These are phyloP conservation scores for Coccomyxa subellipsoidea DNA, from an alignment of 163 green algal species.

Conservation along the genomic window DNA sequence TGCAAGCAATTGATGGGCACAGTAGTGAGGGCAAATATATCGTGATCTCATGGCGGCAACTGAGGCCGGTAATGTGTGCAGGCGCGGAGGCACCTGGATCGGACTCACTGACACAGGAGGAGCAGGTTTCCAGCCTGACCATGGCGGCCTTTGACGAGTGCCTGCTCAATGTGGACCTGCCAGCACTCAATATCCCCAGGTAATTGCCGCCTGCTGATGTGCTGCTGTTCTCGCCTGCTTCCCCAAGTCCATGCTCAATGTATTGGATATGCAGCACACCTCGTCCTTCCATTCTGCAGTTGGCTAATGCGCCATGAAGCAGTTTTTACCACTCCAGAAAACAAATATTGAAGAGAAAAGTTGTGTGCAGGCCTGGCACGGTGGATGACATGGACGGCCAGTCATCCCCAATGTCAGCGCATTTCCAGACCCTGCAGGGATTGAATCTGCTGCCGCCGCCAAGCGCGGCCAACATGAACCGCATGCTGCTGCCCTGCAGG, in stretches of 20 bases:
- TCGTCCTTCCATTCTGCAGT: neutral
- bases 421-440: constrained; percentile 12
- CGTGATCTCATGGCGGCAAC: too few species aligned
- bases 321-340: too few species aligned
- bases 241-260: too few species aligned
- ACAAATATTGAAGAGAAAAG: too few species aligned
- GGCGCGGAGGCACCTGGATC: neutral
- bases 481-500: neutral
- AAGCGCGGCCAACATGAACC: neutral
- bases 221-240: neutral
- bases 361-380: constrained; percentile 14
- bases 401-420: constrained; percentile 10
- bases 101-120: neutral
- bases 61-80: too few species aligned
- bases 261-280: too few species aligned
- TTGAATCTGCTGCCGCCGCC: constrained; percentile 13
- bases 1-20: too few species aligned
- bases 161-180: constrained; percentile 14
- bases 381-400: constrained; percentile 12
- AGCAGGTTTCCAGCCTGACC: neutral
- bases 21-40: too few species aligned
- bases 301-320: too few species aligned
- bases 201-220: neutral
- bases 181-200: constrained; percentile 4
- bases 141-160: constrained; percentile 6